These are phyloP conservation scores for Inonotus obliquus DNA, from an alignment of 1,284 basidiomycete genomes.

Conservation along the genomic window DNA sequence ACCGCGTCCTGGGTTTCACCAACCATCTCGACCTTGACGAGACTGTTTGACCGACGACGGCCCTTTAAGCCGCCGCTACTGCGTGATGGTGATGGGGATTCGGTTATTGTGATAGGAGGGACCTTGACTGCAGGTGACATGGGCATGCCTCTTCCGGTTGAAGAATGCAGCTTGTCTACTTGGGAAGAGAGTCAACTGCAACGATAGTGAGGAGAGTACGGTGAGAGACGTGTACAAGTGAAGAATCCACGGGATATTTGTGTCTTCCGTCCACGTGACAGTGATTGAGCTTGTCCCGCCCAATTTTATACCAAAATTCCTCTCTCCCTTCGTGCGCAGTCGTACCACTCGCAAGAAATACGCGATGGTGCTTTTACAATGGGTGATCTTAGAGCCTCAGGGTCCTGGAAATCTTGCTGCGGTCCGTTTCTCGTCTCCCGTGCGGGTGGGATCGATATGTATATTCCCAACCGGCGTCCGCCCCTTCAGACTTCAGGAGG, in stretches of 20 bases:
- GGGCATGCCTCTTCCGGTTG: conserved; percentile 8
- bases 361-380: conserved; percentile 51
- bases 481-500: conserved; percentile 56
- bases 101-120: conserved; percentile 40
- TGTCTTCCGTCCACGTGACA: neutral
- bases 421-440: conserved; percentile 56
- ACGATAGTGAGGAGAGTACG: neutral
- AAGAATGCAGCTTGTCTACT: neutral
- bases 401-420: conserved; percentile 54
- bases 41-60: conserved; percentile 69
- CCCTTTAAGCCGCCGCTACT: conserved; percentile 34
- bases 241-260: neutral
- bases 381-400: conserved; percentile 58
- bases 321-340: neutral
- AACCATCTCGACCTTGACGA: conserved; percentile 87
- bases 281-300: neutral
- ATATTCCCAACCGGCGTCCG: conserved; percentile 56
- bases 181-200: neutral
- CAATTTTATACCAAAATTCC: neutral
- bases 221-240: neutral
- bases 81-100: conserved; percentile 22
- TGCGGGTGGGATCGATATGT: conserved; percentile 56
- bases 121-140: conserved; percentile 32
- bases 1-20: conserved; percentile 75
- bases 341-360: neutral